These are phyloP conservation scores for Sugiyamaella chiloensis DNA, from an alignment of 805 yeast genomes.

Conservation along the genomic window DNA sequence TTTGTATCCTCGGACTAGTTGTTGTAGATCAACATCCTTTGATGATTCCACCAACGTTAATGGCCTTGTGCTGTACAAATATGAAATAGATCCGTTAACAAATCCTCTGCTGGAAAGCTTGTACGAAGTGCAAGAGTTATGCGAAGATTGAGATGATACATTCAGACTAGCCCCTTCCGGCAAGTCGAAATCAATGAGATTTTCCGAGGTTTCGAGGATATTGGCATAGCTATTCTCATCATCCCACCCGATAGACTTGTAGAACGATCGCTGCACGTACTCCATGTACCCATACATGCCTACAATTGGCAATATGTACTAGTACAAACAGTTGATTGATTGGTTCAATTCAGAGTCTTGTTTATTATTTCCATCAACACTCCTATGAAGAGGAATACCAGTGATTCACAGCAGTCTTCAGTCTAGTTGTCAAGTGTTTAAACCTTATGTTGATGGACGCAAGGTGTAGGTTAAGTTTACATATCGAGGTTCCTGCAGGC, in stretches of 20 bases:
- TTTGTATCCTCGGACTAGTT: slow-evolving; percentile 66
- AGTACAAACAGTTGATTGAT: too few species aligned
- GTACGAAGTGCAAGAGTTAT: slow-evolving; percentile 67
- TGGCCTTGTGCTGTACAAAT: slow-evolving; percentile 66
- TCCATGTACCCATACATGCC: slow-evolving; percentile 89
- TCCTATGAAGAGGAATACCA: too few species aligned
- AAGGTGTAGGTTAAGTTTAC: too few species aligned
- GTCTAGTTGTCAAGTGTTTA: too few species aligned
- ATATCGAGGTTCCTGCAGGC: too few species aligned
- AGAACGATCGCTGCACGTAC: slow-evolving; percentile 69
- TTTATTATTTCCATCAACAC: too few species aligned
- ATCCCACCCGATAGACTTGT: slow-evolving; percentile 71
- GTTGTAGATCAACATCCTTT: slow-evolving; percentile 54
- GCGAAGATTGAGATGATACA: slow-evolving; percentile 67
- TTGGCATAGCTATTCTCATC: slow-evolving; percentile 73
- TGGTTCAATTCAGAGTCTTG: too few species aligned
- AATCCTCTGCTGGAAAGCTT: slow-evolving; percentile 60
- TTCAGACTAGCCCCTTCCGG: slow-evolving; percentile 66
- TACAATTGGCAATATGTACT: not conserved
- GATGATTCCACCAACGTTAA: slow-evolving; percentile 52
- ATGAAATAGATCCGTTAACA: slow-evolving; percentile 80
- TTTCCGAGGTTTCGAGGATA: slow-evolving; percentile 66
- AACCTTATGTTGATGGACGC: too few species aligned
- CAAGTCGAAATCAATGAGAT: slow-evolving; percentile 65
- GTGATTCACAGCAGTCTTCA: too few species aligned